Base-by-base conservation (phyloP, 2,329 filamentous ascomycete genomes). In the Talaromyces sp. region DNA sequence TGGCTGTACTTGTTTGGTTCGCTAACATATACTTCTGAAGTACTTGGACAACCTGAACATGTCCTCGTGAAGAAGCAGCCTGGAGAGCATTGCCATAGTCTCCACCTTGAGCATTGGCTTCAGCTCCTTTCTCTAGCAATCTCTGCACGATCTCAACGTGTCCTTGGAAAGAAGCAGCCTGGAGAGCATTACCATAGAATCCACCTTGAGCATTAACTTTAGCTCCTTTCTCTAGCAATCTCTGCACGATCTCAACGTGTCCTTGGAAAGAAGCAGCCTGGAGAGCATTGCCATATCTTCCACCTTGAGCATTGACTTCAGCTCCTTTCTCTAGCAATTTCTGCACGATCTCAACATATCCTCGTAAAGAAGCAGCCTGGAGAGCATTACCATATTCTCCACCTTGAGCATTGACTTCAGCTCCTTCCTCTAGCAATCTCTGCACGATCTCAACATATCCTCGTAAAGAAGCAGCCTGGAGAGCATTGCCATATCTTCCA, bases 391-490 rank as follows among this genome's bases (percentile, higher is more conserved):
- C 33, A 62, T 50, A 52, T 0, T 3, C 1, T 62, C 45, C 31
- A 39, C 27, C 59, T 52, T 52, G 59, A 37, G 52, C 31, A 61
- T 66, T 66, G 43, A 70, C 61, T 22, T 69, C 62, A 13, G 73
- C 74, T 22, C 70, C 69, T 43, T 66, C 63, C 9, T 71, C 65
- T 19, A 75, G 65, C 25, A 76, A 66, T 5, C 68, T 37, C 50
- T 69, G 50, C 3, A 75, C 62, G 0, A 71, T 62, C 1, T 67
- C 41, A n/a, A 67, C 22, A 47, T 70, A 49, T 33, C 70, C 67
- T 13, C 62, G 65, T n/a, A 54, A 64, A 35, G 69, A 68, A n/a
- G 73, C 72, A 27, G 67, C 65, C 31, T 72, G 68, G 9, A 72
- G 63, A 58, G 69, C 25, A 39, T 65, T 61, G 19, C 57, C 57